Percentiles rank a stretch among this genome's conserved stretches.
These are phyloP conservation scores for Rhodotorula kratochvilovae DNA, from an alignment of 768 basidiomycete genomes.

Conservation along the genomic window DNA sequence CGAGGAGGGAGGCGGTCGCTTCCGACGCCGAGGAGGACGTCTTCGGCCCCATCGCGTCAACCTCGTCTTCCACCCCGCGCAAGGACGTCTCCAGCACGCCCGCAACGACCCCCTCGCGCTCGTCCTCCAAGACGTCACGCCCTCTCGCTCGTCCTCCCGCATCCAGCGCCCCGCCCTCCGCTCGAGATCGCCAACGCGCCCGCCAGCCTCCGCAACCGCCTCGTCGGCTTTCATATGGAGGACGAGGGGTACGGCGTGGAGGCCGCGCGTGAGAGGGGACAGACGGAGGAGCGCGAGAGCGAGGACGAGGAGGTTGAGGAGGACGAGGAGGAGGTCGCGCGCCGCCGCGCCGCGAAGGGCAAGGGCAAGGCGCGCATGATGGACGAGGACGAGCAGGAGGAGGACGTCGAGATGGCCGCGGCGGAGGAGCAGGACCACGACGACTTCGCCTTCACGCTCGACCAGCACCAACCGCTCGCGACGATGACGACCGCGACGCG, in stretches of 20 bases:
- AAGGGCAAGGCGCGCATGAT: slow-evolving; percentile 15
- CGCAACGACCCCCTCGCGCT: background rate
- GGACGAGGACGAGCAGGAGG: slow-evolving; percentile 17
- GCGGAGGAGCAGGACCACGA: slow-evolving; percentile 2
- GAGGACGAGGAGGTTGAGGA: slow-evolving; percentile 7
- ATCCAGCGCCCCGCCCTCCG: slow-evolving; percentile 13
- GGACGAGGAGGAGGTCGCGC: background rate
- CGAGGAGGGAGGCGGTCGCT: background rate
- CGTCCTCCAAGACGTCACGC: background rate
- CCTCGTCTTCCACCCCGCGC: slow-evolving; percentile 11
- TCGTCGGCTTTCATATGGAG: slow-evolving; percentile 35
- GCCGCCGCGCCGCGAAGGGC: background rate
- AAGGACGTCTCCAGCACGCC: background rate
- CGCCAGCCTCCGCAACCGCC: background rate
- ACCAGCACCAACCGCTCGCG: background rate
- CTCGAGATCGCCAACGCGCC: slow-evolving; percentile 25
- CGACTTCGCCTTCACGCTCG: slow-evolving; percentile 15
- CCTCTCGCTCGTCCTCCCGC: slow-evolving; percentile 19
- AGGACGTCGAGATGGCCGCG: slow-evolving; percentile 11
- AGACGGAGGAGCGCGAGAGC: slow-evolving; percentile 9
- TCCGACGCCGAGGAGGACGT: background rate
- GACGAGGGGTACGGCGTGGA: slow-evolving; percentile 28
- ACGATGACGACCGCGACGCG: background rate
- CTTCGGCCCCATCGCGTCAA: background rate
- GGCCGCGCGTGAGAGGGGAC: background rate